A percentile compares a stretch with the other conserved stretches of the same genome.
phyloP scores from a whole-genome alignment of 129 eudicot species.

The Helianthus tuberosus region DNA sequence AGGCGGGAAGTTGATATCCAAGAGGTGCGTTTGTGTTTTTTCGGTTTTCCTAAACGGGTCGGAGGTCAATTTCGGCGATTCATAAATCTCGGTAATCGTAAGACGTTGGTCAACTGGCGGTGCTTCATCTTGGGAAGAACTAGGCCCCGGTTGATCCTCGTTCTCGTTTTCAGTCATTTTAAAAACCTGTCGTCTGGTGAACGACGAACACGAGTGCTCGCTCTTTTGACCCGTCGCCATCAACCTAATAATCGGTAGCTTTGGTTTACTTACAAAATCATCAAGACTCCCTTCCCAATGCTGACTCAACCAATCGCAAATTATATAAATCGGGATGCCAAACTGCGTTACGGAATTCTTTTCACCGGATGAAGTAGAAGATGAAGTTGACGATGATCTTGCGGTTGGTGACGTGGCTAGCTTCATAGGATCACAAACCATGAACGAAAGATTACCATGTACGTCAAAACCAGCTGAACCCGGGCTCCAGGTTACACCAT shows the following conservation, averaged over 20 bases:
- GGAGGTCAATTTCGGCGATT: constrained; percentile 34
- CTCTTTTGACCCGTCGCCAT: constrained; percentile 84
- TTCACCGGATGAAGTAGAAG: constrained; percentile 76
- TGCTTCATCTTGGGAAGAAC: constrained; percentile 56
- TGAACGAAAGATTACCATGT: constrained; percentile 87
- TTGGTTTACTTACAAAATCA: constrained; percentile 76
- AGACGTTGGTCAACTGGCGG: constrained; percentile 22
- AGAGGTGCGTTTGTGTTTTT: constrained; percentile 54
- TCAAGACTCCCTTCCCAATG: constrained; percentile 97
- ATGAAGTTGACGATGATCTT: constrained; percentile 75
- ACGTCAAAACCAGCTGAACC: constrained; percentile 91
- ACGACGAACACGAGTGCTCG: constrained; percentile 87
- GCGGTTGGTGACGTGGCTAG: constrained; percentile 84
- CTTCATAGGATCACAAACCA: constrained; percentile 99
- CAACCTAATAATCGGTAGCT: constrained; percentile 70
- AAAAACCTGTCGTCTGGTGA: constrained; percentile 76
- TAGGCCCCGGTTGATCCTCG: constrained; percentile 50
- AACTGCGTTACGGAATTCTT: constrained; percentile 75
- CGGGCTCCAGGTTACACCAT: constrained; percentile 76
- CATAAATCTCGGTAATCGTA: constrained; percentile 22
- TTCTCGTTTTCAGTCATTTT: constrained; percentile 63
- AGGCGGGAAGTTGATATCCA: constrained; percentile 78
- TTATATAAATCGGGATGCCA: constrained; percentile 89
- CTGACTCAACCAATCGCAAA: constrained; percentile 93
- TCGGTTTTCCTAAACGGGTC: constrained; percentile 49